These are phyloP conservation scores for Ascochyta rabiei DNA, from an alignment of 2,329 filamentous ascomycete species.

Conservation along the genomic window DNA sequence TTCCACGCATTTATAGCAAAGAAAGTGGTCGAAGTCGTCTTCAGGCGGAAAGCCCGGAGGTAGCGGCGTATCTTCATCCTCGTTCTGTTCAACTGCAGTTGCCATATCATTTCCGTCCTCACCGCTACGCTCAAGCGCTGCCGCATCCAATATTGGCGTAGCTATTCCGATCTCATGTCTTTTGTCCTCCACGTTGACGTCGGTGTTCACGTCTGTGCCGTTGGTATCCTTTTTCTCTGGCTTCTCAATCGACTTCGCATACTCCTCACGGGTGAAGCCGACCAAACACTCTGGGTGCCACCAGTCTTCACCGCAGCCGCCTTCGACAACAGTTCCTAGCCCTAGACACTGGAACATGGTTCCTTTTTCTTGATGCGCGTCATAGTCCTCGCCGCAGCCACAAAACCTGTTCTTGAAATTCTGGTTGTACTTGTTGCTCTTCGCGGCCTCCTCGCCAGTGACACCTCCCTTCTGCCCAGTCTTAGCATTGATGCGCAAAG, in stretches of 20 bases:
- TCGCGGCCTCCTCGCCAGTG: constrained; percentile 73
- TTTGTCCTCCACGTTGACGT: constrained; percentile 1
- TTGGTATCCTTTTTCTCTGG: constrained; percentile 21
- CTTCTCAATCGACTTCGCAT: constrained; percentile 55
- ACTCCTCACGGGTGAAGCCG: constrained; percentile 77
- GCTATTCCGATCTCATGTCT: constrained; percentile 19
- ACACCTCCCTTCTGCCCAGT: constrained; percentile 80
- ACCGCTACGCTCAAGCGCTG: constrained; percentile 25
- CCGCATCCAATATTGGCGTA: constrained; percentile 26
- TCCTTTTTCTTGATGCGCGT: constrained; percentile 85
- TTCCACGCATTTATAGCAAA: constrained; percentile 93
- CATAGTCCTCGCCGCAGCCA: constrained; percentile 85
- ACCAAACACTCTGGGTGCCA: constrained; percentile 94
- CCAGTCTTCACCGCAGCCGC: constrained; percentile 96
- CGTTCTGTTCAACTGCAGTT: constrained; percentile 61
- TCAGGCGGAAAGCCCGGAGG: constrained; percentile 88
- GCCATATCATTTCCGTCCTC: constrained; percentile 43
- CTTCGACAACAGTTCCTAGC: constrained; percentile 76
- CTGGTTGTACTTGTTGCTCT: constrained; percentile 88
- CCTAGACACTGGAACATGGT: constrained; percentile 99
- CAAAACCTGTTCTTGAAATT: constrained; percentile 96
- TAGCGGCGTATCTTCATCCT: constrained; percentile 65
- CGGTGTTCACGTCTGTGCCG: constrained; percentile 12
- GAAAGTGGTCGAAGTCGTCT: constrained; percentile 85
- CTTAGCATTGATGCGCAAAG: constrained; percentile 71